These are phyloP conservation scores for Poronia punctata DNA, from an alignment of 495 filamentous ascomycete genomes.

Conservation along the genomic window DNA sequence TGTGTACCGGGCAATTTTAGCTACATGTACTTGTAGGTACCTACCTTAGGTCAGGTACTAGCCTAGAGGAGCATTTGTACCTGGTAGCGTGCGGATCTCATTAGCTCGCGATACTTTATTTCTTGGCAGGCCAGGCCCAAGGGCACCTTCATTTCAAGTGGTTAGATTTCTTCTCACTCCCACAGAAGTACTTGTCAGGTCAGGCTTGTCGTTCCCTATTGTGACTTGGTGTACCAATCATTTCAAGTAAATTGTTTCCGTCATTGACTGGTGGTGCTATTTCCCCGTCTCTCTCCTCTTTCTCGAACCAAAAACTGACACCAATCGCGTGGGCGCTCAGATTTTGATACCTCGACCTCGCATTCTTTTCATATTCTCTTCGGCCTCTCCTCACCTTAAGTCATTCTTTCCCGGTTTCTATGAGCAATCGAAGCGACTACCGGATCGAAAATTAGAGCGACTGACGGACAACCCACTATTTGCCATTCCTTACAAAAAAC, in stretches of 20 bases:
- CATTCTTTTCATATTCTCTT: conserved; percentile 17
- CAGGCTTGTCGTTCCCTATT: too few species aligned
- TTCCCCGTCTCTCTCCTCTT: conserved; percentile 4
- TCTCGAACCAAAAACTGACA: conserved; percentile 10
- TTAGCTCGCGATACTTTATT: neutral
- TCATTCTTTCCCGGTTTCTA: conserved; percentile 5
- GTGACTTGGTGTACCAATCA: too few species aligned
- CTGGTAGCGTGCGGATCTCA: too few species aligned
- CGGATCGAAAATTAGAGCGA: conserved; percentile 7
- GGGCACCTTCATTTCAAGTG: conserved; percentile 2
- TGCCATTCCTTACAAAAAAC: too few species aligned
- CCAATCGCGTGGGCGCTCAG: conserved; percentile 1
- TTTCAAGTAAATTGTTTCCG: too few species aligned
- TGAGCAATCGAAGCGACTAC: conserved; percentile 5
- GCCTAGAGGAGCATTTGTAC: too few species aligned
- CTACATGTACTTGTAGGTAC: neutral
- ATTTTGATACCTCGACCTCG: conserved; percentile 7
- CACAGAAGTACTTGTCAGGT: too few species aligned
- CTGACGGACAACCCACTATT: neutral
- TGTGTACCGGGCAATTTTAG: too few species aligned
- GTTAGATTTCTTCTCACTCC: neutral
- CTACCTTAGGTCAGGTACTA: neutral
- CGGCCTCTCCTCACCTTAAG: conserved; percentile 2
- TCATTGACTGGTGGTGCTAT: neutral
- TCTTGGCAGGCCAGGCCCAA: neutral